A percentile compares a stretch with the other conserved stretches of the same genome.
Conservation (phyloP, 805 yeast species). For the Candida silvicultrix region DNA sequence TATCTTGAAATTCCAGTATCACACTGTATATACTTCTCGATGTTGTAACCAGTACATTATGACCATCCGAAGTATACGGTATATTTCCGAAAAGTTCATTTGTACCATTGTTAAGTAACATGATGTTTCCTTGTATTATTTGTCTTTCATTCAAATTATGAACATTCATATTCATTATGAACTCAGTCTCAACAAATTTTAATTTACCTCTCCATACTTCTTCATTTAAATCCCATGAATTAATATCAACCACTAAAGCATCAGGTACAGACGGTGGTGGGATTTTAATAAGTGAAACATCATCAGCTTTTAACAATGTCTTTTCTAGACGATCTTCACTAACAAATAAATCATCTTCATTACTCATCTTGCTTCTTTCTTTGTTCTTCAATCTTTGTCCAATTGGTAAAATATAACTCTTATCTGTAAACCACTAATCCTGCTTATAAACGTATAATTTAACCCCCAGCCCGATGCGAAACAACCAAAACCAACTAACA, state of each 20-base stretch:
- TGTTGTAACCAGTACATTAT: constrained; percentile 22
- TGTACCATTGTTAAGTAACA: constrained; percentile 6
- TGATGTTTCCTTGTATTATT: constrained; percentile 3
- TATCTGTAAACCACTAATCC: too few relatives aligned
- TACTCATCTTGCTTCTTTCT: background rate
- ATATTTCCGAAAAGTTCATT: constrained; percentile 31
- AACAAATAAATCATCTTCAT: background rate
- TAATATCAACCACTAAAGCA: constrained; percentile 4
- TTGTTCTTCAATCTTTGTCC: too few relatives aligned
- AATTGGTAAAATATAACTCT: too few relatives aligned
- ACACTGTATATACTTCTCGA: constrained; percentile 28
- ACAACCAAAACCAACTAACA: too few relatives aligned
- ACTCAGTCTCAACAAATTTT: constrained; percentile 22
- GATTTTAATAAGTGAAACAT: constrained; percentile 9
- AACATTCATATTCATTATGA: constrained; percentile 1
- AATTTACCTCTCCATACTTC: constrained; percentile 30
- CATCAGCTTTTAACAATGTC: background rate
- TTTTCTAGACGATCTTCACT: background rate
- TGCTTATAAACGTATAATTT: too few relatives aligned
- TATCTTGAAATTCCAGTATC: constrained; percentile 23
- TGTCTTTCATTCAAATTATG: background rate
- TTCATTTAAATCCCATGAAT: constrained; percentile 26
- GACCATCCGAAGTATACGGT: constrained; percentile 24
- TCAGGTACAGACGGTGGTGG: constrained; percentile 8
- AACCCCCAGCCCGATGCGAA: too few relatives aligned